A percentile compares a stretch with the other conserved stretches of the same genome.
Conservation (phyloP, 225 moss, liverwort and hornwort species). For the Pseudisothecium myosuroides region DNA sequence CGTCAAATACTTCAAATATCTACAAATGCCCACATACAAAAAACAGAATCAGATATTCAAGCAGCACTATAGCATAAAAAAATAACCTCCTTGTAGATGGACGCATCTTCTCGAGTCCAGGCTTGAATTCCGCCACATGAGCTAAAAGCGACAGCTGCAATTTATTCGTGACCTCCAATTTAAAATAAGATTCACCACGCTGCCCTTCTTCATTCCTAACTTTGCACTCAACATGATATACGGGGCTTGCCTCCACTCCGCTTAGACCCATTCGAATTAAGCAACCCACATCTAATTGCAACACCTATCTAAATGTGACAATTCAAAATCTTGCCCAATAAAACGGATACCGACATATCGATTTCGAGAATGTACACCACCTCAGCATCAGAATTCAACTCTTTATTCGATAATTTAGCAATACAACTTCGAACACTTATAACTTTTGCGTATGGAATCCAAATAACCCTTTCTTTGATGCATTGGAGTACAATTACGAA, state of each 20-base stretch:
- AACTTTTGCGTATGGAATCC: neutral
- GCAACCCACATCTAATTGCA: neutral
- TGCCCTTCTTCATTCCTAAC: neutral
- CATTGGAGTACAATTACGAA: neutral
- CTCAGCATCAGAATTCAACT: neutral
- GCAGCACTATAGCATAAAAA: neutral
- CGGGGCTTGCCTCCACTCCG: neutral
- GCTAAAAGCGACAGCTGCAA: neutral
- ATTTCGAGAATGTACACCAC: neutral
- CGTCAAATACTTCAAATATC: conserved; percentile 65
- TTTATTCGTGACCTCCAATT: neutral
- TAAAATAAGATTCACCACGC: neutral
- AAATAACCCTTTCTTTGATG: too few relatives aligned
- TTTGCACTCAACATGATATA: neutral
- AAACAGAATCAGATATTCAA: neutral
- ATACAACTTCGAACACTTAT: neutral
- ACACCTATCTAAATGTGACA: neutral
- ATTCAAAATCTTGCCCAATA: too few relatives aligned
- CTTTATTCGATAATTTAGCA: too few relatives aligned
- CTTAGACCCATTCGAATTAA: neutral
- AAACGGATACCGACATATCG: neutral
- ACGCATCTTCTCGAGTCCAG: neutral
- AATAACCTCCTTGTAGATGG: neutral
- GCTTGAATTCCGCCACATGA: neutral
- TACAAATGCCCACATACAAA: neutral